Conservation (phyloP, 2,329 filamentous ascomycete genomes). For the Rhynchosporium agropyri region DNA sequence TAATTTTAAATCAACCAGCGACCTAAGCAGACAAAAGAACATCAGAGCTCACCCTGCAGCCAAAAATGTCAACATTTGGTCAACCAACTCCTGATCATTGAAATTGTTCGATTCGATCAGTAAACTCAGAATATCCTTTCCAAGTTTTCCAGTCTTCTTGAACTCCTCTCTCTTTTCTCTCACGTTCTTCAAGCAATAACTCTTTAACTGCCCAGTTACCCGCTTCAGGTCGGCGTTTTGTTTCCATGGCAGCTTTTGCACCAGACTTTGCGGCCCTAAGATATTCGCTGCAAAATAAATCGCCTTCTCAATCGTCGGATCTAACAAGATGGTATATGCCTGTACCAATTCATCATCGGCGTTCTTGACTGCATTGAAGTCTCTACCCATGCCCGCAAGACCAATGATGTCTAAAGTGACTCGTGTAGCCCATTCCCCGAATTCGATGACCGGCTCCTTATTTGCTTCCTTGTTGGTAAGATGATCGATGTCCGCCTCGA, state of each 20-base stretch:
- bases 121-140: conserved; percentile 76
- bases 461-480: conserved; percentile 38
- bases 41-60: conserved; percentile 59
- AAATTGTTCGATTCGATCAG: conserved; percentile 76
- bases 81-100: conserved; percentile 73
- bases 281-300: conserved; percentile 59
- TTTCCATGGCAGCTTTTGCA: conserved; percentile 65
- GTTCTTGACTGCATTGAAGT: conserved; percentile 67
- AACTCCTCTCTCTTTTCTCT: conserved; percentile 61
- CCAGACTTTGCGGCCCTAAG: conserved; percentile 63
- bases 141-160: conserved; percentile 51
- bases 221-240: conserved; percentile 64
- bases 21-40: neutral
- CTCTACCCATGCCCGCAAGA: conserved; percentile 61
- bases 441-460: conserved; percentile 52
- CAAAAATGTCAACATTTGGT: conserved; percentile 88
- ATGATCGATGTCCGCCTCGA: conserved; percentile 45
- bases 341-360: conserved; percentile 59
- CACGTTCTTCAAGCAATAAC: conserved; percentile 65
- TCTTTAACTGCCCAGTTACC: conserved; percentile 61
- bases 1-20: too few relatives aligned
- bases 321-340: conserved; percentile 59
- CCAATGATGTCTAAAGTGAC: conserved; percentile 76
- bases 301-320: conserved; percentile 53
- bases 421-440: conserved; percentile 64